phyloP scores from a whole-genome alignment of 768 basidiomycete species.

The Collybia mongolica region DNA sequence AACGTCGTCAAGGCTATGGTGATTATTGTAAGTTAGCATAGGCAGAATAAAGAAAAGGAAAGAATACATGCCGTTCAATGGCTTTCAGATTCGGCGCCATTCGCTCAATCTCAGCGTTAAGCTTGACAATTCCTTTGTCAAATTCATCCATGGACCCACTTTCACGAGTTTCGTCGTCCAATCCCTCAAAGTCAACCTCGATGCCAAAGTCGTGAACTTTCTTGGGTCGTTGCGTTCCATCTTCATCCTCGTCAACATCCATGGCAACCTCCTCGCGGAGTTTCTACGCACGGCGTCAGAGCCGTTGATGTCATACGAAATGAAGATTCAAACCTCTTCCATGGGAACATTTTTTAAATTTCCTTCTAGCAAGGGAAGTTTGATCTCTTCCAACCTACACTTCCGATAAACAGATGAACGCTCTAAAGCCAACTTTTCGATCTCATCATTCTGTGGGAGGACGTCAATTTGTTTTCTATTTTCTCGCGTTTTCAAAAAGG shows the following conservation, averaged over 20 bases:
- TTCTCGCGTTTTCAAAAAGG: background rate
- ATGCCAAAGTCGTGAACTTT: slow-evolving; percentile 82
- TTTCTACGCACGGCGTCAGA: slow-evolving; percentile 43
- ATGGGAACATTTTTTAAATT: slow-evolving; percentile 86
- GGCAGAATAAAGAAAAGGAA: background rate
- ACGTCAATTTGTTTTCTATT: background rate
- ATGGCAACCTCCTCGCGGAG: slow-evolving; percentile 84
- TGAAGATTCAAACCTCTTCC: slow-evolving; percentile 69
- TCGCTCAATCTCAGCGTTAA: slow-evolving; percentile 80
- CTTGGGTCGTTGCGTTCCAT: slow-evolving; percentile 72
- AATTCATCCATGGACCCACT: slow-evolving; percentile 68
- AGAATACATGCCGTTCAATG: slow-evolving; percentile 67
- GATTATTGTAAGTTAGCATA: background rate
- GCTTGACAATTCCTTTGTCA: slow-evolving; percentile 68
- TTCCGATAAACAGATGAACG: slow-evolving; percentile 86
- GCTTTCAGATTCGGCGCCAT: slow-evolving; percentile 99
- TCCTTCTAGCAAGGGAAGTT: slow-evolving; percentile 73
- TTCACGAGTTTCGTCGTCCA: slow-evolving; percentile 76
- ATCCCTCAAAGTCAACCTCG: slow-evolving; percentile 77
- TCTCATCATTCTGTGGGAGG: slow-evolving; percentile 60
- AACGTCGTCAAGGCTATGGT: slow-evolving; percentile 76
- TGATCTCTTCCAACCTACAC: slow-evolving; percentile 91
- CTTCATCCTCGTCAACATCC: slow-evolving; percentile 90
- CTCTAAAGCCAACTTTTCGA: slow-evolving; percentile 84
- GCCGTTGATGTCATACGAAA: background rate